Evolutionary conservation across 2,329 filamentous ascomycete species (phyloP).

Genomic region (Penicillium sp.): DNA sequence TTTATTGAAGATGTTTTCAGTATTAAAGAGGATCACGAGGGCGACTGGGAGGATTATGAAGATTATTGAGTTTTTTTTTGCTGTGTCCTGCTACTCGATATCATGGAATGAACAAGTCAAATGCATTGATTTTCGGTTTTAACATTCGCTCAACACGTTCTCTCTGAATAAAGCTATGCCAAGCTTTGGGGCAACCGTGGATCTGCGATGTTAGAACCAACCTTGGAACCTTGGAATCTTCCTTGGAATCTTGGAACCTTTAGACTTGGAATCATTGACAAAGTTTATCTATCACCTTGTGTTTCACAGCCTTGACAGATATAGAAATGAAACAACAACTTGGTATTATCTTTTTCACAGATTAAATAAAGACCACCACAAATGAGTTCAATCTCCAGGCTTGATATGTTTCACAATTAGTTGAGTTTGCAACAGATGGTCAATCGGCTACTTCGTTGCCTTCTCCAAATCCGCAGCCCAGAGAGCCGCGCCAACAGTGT

Average conservation of each 20-base stretch:
- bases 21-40: background rate
- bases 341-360: background rate
- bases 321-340: background rate
- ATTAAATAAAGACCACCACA: background rate
- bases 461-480: slow-evolving; percentile 86
- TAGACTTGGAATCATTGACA: too few relatives aligned
- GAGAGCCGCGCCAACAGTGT: slow-evolving; percentile 86
- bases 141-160: background rate
- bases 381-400: background rate
- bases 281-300: background rate
- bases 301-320: background rate
- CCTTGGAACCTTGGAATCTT: too few relatives aligned
- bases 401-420: background rate
- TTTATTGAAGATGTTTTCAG: background rate
- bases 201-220: background rate
- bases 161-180: background rate
- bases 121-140: background rate
- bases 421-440: background rate
- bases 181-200: background rate
- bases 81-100: background rate
- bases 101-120: background rate
- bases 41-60: background rate
- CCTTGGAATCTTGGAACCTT: too few relatives aligned
- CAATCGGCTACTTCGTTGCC: slow-evolving; percentile 28
- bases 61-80: background rate